Percentiles rank a stretch among this genome's conserved stretches.
phyloP scores from a whole-genome alignment of 768 basidiomycete species.

The Hypholoma fasciculare region DNA sequence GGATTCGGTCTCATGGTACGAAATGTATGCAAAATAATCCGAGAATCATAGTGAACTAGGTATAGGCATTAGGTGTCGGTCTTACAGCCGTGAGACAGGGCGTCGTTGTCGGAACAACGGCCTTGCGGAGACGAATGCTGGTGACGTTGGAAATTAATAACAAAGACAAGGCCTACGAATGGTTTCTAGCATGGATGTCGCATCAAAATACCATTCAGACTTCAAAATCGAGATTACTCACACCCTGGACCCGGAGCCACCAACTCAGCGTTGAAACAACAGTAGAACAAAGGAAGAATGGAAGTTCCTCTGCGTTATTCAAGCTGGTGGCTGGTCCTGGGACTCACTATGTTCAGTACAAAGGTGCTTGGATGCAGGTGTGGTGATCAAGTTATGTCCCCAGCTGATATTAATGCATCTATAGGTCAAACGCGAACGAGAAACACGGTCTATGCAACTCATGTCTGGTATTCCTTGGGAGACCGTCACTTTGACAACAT shows the following conservation, averaged over 20 bases:
- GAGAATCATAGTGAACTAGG: conserved; percentile 5
- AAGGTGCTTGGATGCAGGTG: conserved; percentile 96
- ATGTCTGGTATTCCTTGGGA: conserved; percentile 97
- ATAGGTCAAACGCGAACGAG: conserved; percentile 93
- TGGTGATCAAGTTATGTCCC: conserved; percentile 6
- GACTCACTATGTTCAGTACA: conserved; percentile 88
- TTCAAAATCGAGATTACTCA: conserved; percentile 21
- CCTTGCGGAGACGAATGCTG: conserved; percentile 86
- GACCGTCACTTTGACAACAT: conserved; percentile 90
- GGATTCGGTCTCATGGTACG: conserved; percentile 96
- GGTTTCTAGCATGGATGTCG: conserved; percentile 98
- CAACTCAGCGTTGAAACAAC: conserved; percentile 94
- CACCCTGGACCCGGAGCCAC: conserved; percentile 73
- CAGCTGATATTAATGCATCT: background rate
- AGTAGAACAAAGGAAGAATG: conserved; percentile 87
- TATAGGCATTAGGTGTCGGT: conserved; percentile 87
- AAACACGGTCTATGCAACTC: conserved; percentile 88
- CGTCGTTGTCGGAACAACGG: conserved; percentile 63
- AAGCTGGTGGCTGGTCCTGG: conserved; percentile 96
- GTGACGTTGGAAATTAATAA: conserved; percentile 96
- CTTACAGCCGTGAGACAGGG: conserved; percentile 75
- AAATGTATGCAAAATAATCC: background rate
- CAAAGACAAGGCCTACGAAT: conserved; percentile 92
- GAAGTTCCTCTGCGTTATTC: conserved; percentile 87
- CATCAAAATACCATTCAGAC: conserved; percentile 44